Percentiles rank a stretch among this genome's conserved stretches.
Conservation (phyloP, 2,329 filamentous ascomycete genomes). For the Aspergillus phoenicis region DNA sequence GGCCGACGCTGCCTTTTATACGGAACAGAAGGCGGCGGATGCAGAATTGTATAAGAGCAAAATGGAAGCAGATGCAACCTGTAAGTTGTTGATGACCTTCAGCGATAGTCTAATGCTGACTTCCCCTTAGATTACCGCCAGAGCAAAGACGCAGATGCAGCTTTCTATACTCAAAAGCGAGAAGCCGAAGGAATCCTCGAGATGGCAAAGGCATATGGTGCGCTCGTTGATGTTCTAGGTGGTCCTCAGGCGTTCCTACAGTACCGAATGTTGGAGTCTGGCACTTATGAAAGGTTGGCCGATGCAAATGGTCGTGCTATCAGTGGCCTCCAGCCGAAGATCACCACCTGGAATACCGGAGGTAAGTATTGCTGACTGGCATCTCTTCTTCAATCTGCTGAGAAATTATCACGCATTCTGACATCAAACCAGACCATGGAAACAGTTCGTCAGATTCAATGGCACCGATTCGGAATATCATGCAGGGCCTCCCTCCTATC, state of each 20-base stretch:
- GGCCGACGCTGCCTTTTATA: conserved; percentile 54
- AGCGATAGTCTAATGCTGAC: conserved; percentile 5
- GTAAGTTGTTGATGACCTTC: conserved; percentile 22
- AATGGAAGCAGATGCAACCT: conserved; percentile 44
- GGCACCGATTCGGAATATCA: conserved; percentile 74
- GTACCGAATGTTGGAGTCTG: conserved; percentile 85
- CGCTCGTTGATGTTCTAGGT: conserved; percentile 71
- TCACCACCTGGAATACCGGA: conserved; percentile 86
- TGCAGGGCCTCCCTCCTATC: conserved; percentile 80
- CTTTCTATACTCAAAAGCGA: conserved; percentile 60
- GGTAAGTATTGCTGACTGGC: conserved; percentile 13
- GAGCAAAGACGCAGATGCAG: conserved; percentile 41
- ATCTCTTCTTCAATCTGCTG: background rate
- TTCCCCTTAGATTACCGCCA: conserved; percentile 28
- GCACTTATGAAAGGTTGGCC: conserved; percentile 75
- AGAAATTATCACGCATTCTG: background rate
- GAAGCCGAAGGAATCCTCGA: conserved; percentile 76
- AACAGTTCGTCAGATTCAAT: conserved; percentile 55
- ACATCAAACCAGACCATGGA: conserved; percentile 37
- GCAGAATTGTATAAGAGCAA: conserved; percentile 46
- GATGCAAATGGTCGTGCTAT: conserved; percentile 76
- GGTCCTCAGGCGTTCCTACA: conserved; percentile 77
- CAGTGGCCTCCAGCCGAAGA: conserved; percentile 80
- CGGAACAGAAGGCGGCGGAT: conserved; percentile 57
- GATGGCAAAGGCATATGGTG: conserved; percentile 78